These are phyloP conservation scores for Beverwykella pulmonaria DNA, from an alignment of 495 filamentous ascomycete species.

Conservation along the genomic window DNA sequence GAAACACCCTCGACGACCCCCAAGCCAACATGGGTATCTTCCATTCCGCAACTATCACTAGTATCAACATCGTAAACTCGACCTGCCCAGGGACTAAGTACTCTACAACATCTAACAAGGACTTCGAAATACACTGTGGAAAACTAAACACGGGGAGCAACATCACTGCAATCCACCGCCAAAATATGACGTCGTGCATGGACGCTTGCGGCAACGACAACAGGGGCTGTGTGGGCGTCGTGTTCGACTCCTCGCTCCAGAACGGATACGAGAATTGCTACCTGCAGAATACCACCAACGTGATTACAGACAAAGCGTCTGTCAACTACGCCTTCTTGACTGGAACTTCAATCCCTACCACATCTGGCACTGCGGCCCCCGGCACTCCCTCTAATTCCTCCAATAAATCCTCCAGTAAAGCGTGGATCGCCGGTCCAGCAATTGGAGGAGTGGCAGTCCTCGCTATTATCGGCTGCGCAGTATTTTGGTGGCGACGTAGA, in stretches of 20 bases:
- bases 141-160: conserved; percentile 19
- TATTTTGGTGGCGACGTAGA: conserved; percentile 23
- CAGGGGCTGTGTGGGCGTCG: conserved; percentile 20
- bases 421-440: conserved; percentile 35
- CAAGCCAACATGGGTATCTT: conserved; percentile 3
- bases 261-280: conserved; percentile 33
- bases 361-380: neutral
- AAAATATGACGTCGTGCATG: conserved; percentile 24
- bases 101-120: neutral
- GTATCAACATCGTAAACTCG: conserved; percentile 10
- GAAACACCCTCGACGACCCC: neutral
- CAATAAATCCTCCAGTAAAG: neutral
- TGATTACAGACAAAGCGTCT: conserved; percentile 10
- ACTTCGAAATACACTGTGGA: conserved; percentile 29
- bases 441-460: conserved; percentile 23
- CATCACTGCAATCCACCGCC: conserved; percentile 17
- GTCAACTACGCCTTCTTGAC: conserved; percentile 23
- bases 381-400: neutral
- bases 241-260: conserved; percentile 25
- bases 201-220: conserved; percentile 22
- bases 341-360: conserved; percentile 6
- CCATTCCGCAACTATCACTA: conserved; percentile 21
- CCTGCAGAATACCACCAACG: conserved; percentile 24
- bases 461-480: conserved; percentile 9
- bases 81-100: conserved; percentile 8